Percentiles rank a stretch among this genome's conserved stretches.
phyloP scores from a whole-genome alignment of 176 grass and related monocot species.

The Musa itinerans region DNA sequence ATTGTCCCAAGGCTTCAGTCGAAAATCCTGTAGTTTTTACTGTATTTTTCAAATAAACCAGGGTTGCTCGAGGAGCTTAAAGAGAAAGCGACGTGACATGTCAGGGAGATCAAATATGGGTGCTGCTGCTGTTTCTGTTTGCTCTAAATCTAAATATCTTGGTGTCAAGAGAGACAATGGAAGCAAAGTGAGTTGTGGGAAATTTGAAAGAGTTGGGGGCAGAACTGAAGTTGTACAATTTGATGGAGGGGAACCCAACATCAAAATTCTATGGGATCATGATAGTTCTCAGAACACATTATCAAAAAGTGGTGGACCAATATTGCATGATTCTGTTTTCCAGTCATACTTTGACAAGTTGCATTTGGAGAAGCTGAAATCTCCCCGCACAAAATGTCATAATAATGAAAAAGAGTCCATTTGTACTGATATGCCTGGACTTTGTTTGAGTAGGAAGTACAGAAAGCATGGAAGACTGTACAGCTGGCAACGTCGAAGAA shows the following conservation, averaged over 20 bases:
- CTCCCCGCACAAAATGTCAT: background rate
- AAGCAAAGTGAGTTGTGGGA: background rate
- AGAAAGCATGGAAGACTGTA: conserved; percentile 7
- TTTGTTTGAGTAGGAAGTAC: background rate
- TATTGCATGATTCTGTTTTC: background rate
- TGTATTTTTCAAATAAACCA: background rate
- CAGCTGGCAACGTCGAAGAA: conserved; percentile 15
- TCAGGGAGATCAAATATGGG: background rate
- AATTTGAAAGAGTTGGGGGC: background rate
- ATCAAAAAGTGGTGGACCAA: background rate
- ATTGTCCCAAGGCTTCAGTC: background rate
- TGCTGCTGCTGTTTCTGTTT: background rate
- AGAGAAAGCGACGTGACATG: background rate
- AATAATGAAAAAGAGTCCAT: background rate
- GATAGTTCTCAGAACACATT: background rate
- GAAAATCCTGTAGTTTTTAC: background rate
- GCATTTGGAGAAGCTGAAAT: background rate
- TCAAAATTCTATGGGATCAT: background rate
- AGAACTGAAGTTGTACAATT: background rate
- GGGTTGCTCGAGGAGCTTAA: background rate
- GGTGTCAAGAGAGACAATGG: background rate
- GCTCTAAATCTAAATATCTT: background rate
- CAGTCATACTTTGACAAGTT: background rate
- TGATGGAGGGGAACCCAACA: background rate
- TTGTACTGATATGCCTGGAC: background rate